These are phyloP conservation scores for Trichophyton mentagrophytes DNA, from an alignment of 2,329 filamentous ascomycete species.

Conservation along the genomic window DNA sequence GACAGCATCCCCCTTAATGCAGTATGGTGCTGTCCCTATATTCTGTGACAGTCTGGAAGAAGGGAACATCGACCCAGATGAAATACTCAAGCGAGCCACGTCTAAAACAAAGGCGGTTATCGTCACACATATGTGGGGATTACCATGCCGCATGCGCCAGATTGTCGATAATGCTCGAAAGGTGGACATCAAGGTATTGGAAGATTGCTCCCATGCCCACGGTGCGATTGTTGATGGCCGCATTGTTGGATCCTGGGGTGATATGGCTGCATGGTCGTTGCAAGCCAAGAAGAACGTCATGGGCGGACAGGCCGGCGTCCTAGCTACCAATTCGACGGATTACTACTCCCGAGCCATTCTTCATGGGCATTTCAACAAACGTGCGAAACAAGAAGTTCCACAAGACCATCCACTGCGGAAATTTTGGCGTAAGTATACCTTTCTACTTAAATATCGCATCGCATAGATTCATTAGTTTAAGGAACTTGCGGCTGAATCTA, in stretches of 20 bases:
- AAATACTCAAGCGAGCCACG: neutral
- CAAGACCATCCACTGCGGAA: constrained; percentile 1
- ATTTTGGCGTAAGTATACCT: neutral
- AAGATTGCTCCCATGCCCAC: neutral
- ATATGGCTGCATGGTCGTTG: constrained; percentile 19
- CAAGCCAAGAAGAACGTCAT: neutral
- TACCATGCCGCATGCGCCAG: neutral
- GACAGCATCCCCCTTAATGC: neutral
- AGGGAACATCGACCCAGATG: neutral
- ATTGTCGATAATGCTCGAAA: neutral
- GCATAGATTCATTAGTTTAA: neutral
- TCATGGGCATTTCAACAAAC: constrained; percentile 3
- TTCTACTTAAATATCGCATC: neutral
- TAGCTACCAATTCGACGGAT: neutral
- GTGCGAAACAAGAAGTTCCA: constrained; percentile 1
- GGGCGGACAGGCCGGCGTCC: neutral
- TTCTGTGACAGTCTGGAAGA: neutral
- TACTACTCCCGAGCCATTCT: neutral
- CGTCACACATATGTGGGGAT: neutral
- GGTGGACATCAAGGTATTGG: neutral
- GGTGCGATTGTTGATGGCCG: neutral
- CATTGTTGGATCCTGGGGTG: neutral
- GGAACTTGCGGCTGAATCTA: neutral
- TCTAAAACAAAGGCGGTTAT: neutral
- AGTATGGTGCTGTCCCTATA: neutral